Percentiles rank a stretch among this genome's conserved stretches.
phyloP scores from a whole-genome alignment of 331 rosid genomes.

The Erythrophleum ivorense region DNA sequence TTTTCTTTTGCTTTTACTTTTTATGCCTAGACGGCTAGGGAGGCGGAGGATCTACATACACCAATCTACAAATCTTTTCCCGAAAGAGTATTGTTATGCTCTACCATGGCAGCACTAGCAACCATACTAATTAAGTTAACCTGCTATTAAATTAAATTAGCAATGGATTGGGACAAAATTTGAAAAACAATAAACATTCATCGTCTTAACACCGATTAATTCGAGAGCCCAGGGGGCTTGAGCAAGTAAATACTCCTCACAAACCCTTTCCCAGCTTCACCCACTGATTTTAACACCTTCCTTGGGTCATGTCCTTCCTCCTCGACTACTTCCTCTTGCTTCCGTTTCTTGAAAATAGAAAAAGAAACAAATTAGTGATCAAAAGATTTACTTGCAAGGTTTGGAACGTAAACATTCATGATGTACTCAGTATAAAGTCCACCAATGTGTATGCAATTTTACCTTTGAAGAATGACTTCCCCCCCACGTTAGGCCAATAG shows the following conservation, averaged over 20 bases:
- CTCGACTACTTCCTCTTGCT: slow-evolving; percentile 56
- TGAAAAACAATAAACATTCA: not conserved
- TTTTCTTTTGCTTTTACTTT: not conserved
- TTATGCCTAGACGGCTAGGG: not conserved
- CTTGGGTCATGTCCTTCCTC: slow-evolving; percentile 60
- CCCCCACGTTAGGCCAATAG: slow-evolving; percentile 90
- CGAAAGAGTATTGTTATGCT: slow-evolving; percentile 18
- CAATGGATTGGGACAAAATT: slow-evolving; percentile 34
- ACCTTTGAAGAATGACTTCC: slow-evolving; percentile 69
- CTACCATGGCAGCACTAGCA: not conserved
- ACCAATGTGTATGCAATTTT: slow-evolving; percentile 4
- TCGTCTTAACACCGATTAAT: slow-evolving; percentile 1
- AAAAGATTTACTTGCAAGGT: slow-evolving; percentile 25
- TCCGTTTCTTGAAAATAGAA: slow-evolving; percentile 68
- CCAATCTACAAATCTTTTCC: slow-evolving; percentile 23
- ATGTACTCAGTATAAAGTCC: not conserved
- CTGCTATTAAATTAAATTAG: slow-evolving; percentile 28
- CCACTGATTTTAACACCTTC: slow-evolving; percentile 64
- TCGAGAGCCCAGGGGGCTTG: slow-evolving; percentile 62
- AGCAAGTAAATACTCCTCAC: slow-evolving; percentile 74
- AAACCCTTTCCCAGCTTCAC: slow-evolving; percentile 89
- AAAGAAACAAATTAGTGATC: slow-evolving; percentile 13
- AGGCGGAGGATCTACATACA: slow-evolving; percentile 25
- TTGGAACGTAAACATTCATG: slow-evolving; percentile 11
- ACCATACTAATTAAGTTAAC: slow-evolving; percentile 9